These are phyloP conservation scores for Dinochytrium kinnereticum DNA, from an alignment of 371 early-diverging fungal species.

Conservation along the genomic window DNA sequence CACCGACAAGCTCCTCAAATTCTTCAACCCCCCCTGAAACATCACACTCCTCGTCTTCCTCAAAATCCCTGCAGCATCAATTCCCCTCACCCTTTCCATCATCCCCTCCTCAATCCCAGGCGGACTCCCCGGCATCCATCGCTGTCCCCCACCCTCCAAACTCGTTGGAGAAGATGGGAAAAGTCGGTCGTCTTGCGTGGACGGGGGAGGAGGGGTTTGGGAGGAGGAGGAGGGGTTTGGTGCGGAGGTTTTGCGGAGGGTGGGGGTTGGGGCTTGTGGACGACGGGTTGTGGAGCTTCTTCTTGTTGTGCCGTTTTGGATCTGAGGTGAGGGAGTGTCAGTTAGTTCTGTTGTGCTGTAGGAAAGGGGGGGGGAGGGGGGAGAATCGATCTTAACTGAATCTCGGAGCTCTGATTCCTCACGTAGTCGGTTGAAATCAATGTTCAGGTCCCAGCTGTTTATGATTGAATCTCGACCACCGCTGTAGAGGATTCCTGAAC, in stretches of 20 bases:
- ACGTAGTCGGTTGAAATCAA: slow-evolving; percentile 39
- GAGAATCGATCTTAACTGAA: neutral
- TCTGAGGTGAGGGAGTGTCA: too few relatives aligned
- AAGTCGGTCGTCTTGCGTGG: neutral
- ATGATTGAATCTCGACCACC: slow-evolving; percentile 91
- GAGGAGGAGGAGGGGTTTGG: slow-evolving; percentile 5
- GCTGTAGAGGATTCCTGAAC: slow-evolving; percentile 69
- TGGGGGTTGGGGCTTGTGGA: neutral
- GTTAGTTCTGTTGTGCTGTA: too few relatives aligned
- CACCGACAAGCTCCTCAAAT: neutral
- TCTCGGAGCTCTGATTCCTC: slow-evolving; percentile 19
- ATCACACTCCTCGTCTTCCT: slow-evolving; percentile 28
- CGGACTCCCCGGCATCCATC: too few relatives aligned
- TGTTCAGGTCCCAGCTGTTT: slow-evolving; percentile 82
- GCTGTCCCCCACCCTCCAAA: too few relatives aligned
- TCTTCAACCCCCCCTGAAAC: slow-evolving; percentile 9
- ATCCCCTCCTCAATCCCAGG: neutral
- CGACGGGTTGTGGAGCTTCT: slow-evolving; percentile 2
- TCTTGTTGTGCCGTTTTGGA: neutral
- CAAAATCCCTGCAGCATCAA: slow-evolving; percentile 9
- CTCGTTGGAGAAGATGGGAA: neutral
- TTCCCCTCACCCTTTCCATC: neutral
- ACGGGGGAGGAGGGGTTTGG: neutral
- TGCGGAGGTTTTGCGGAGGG: neutral
- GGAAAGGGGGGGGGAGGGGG: too few relatives aligned